phyloP scores from a whole-genome alignment of 2,329 filamentous ascomycete genomes.

The Metarhizium album region DNA sequence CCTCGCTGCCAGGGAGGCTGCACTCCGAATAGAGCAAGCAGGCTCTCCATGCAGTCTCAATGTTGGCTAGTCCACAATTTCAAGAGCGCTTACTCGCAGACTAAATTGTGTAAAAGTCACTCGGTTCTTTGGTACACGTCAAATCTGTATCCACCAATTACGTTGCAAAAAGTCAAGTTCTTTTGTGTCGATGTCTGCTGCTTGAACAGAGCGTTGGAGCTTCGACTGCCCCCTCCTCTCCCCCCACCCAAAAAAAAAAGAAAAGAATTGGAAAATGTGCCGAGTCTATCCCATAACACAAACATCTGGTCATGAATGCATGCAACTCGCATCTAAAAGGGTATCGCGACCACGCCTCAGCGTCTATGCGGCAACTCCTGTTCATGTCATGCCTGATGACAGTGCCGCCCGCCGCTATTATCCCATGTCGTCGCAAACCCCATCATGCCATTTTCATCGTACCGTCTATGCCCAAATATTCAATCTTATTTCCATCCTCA shows the following conservation, averaged over 20 bases:
- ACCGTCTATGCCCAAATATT: slow-evolving; percentile 15
- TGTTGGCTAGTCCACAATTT: no score
- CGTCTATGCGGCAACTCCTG: slow-evolving; percentile 15
- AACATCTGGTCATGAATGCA: slow-evolving; percentile 14
- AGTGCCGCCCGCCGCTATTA: slow-evolving; percentile 8
- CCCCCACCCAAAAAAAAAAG: no score
- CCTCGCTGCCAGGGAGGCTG: no score
- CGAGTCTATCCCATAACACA: slow-evolving; percentile 23
- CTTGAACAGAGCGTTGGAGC: neutral
- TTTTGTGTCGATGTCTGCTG: neutral
- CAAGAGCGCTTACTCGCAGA: neutral
- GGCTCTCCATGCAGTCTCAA: no score
- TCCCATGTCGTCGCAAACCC: slow-evolving; percentile 8
- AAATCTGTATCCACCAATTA: neutral
- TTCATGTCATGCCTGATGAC: slow-evolving; percentile 10
- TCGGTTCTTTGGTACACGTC: neutral
- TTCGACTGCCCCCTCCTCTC: neutral
- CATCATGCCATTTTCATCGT: slow-evolving; percentile 9
- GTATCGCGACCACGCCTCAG: slow-evolving; percentile 19
- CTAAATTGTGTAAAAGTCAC: neutral
- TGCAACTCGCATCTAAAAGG: slow-evolving; percentile 18
- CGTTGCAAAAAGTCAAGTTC: neutral
- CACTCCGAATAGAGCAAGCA: no score
- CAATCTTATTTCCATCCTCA: slow-evolving; percentile 10
- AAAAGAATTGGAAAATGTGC: slow-evolving; percentile 12